Base-by-base conservation (phyloP, 2,329 filamentous ascomycete genomes). In the Trichoderma citrinoviride region DNA sequence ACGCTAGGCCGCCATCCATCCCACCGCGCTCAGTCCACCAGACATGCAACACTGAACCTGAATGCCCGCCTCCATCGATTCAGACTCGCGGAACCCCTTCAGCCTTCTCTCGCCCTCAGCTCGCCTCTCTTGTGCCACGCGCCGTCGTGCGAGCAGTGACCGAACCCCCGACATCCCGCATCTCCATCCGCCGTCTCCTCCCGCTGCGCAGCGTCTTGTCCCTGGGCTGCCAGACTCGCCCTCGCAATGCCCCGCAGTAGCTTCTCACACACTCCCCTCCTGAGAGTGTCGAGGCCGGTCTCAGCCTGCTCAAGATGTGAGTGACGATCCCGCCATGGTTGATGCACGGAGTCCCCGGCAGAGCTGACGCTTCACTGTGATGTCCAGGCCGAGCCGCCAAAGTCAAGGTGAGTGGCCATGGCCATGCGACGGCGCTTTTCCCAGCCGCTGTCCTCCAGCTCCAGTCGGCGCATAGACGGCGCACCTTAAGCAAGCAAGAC, bases 351-450 rank as follows among this genome's bases (percentile, higher is more conserved):
- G 19, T 17, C 27, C 12, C 27, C 61, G 27, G 29, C 50, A 19
- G 47, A 44, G n/a, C 66, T 68, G 49, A 68, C 29, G 61, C n/a
- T 52, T 52, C 10, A 7, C 2, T 19, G 25, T 55, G 17, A 37
- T 53, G 19, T 33, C n/a, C 62, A 87, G 87, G 87, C 80, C 91
- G 95, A 67, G 87, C 90, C 67, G 93, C 94, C 61, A 99, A 99
- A 80, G 93, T 98, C 75, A 97, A 96, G 83, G 87, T 89, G 74
- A 72, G 68, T 43, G 63, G 70, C 33, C 25, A 52, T 52, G 49
- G 70, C 33, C 37, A 41, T 49, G 60, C 41, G 49, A 19, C 40
- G 17, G 23, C 60, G 46, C 49, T 23, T 53, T 25, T 27, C 44
- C 40, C 58, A 21, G 33, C n/a, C 17, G 37, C 21, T 23, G 46